These are phyloP conservation scores for Alternaria sp. DNA, from an alignment of 2,329 filamentous ascomycete genomes.

Conservation along the genomic window DNA sequence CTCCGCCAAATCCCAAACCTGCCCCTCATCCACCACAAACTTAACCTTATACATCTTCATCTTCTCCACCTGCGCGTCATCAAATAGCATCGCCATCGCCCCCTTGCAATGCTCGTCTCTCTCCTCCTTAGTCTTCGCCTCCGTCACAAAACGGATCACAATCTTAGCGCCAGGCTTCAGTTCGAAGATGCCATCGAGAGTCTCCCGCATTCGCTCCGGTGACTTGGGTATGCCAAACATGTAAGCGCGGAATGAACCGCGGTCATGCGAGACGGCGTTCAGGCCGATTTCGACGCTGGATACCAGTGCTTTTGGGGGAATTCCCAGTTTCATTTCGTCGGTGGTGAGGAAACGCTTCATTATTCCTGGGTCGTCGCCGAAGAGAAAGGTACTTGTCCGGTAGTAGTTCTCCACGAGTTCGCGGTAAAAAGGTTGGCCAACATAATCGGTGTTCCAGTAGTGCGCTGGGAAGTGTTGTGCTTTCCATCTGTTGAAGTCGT, in stretches of 20 bases:
- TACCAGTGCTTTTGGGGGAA: slow-evolving; percentile 16
- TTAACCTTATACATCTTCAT: slow-evolving; percentile 13
- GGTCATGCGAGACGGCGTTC: slow-evolving; percentile 23
- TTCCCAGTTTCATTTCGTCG: slow-evolving; percentile 19
- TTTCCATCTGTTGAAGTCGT: slow-evolving; percentile 27
- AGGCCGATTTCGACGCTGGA: slow-evolving; percentile 21
- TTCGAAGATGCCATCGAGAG: slow-evolving; percentile 20
- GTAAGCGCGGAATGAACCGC: slow-evolving; percentile 27
- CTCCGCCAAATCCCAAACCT: slow-evolving; percentile 11
- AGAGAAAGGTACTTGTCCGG: slow-evolving; percentile 25
- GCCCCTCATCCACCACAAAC: slow-evolving; percentile 23
- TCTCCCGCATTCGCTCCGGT: slow-evolving; percentile 21
- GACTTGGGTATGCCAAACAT: slow-evolving; percentile 25
- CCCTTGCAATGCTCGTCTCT: slow-evolving; percentile 15
- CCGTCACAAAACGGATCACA: slow-evolving; percentile 19
- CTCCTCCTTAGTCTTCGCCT: slow-evolving; percentile 14
- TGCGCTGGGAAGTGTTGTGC: slow-evolving; percentile 21
- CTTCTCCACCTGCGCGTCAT: slow-evolving; percentile 8
- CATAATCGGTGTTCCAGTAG: slow-evolving; percentile 21
- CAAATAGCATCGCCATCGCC: slow-evolving; percentile 13
- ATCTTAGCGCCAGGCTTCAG: slow-evolving; percentile 21
- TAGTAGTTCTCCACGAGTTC: slow-evolving; percentile 29
- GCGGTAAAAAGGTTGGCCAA: slow-evolving; percentile 5
- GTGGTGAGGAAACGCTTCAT: slow-evolving; percentile 22
- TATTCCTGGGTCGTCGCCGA: slow-evolving; percentile 22